These are phyloP conservation scores for Stropharia rugosoannulata DNA, from an alignment of 768 basidiomycete genomes.

Conservation along the genomic window DNA sequence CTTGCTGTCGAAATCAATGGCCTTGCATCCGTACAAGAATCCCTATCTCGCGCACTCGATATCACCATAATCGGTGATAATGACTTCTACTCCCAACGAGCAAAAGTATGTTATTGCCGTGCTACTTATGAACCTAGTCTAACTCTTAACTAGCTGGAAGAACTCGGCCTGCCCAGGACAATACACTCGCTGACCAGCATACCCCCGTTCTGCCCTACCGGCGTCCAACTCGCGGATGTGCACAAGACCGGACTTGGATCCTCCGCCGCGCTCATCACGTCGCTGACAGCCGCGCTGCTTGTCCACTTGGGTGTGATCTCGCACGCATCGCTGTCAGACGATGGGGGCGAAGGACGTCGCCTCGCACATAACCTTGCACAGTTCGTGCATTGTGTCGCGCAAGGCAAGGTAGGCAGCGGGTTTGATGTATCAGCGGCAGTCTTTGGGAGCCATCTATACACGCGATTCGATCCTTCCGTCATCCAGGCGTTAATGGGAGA, in stretches of 20 bases:
- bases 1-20: conserved; percentile 63
- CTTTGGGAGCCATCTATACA: conserved; percentile 93
- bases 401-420: conserved; percentile 97
- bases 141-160: conserved; percentile 51
- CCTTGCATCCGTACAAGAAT: conserved; percentile 34
- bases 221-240: conserved; percentile 71
- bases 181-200: conserved; percentile 64
- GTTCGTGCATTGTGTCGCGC: conserved; percentile 92
- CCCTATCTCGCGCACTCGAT: conserved; percentile 58
- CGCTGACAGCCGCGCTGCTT: conserved; percentile 84
- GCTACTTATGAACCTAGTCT: neutral
- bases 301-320: conserved; percentile 70
- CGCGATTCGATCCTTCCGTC: conserved; percentile 76
- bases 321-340: conserved; percentile 41
- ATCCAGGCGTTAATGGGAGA: conserved; percentile 66
- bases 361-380: conserved; percentile 93
- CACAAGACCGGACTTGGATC: conserved; percentile 99
- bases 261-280: conserved; percentile 95
- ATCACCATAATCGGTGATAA: conserved; percentile 91
- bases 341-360: conserved; percentile 44
- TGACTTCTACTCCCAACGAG: conserved; percentile 95
- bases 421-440: conserved; percentile 96
- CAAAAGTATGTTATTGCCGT: conserved; percentile 53
- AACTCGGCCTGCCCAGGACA: conserved; percentile 58
- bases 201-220: conserved; percentile 73